Evolutionary conservation across 2,329 filamentous ascomycete genomes (phyloP).

Genomic region (Botrytis porri): DNA sequence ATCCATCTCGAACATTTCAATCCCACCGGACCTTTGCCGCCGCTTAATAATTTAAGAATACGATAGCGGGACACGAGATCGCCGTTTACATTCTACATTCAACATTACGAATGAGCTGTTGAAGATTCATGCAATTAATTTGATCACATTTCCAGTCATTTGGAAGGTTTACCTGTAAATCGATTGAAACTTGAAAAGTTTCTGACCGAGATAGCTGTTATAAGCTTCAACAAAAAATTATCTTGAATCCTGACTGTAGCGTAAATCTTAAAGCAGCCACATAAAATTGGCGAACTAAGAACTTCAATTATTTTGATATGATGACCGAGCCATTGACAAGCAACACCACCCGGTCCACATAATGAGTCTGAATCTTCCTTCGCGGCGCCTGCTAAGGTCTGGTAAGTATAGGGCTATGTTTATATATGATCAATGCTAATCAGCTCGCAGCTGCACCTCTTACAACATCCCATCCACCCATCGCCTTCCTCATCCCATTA

Average conservation of each 20-base stretch:
- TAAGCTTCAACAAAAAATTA: neutral
- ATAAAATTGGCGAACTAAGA: conserved; percentile 19
- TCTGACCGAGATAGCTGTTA: neutral
- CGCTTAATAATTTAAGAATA: conserved; percentile 10
- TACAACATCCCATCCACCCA: conserved; percentile 42
- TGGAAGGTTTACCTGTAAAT: neutral
- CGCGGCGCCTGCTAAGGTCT: conserved; percentile 57
- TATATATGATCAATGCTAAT: conserved; percentile 28
- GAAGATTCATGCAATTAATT: neutral
- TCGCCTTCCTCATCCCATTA: conserved; percentile 34
- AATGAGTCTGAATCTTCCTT: conserved; percentile 66
- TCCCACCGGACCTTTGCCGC: conserved; percentile 15
- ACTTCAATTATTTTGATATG: conserved; percentile 21
- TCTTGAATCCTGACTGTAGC: neutral
- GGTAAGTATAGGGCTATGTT: conserved; percentile 46
- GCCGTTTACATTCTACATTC: neutral
- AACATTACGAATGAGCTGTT: no score
- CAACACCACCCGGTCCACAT: conserved; percentile 24
- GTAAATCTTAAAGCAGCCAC: conserved; percentile 16
- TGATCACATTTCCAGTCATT: no score
- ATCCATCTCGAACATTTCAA: conserved; percentile 17
- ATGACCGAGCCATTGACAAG: neutral
- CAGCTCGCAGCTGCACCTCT: conserved; percentile 28
- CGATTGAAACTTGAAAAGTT: neutral
- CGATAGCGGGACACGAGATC: neutral